phyloP scores from a whole-genome alignment of 2,329 filamentous ascomycete genomes.

The Colletotrichum viniferum region DNA sequence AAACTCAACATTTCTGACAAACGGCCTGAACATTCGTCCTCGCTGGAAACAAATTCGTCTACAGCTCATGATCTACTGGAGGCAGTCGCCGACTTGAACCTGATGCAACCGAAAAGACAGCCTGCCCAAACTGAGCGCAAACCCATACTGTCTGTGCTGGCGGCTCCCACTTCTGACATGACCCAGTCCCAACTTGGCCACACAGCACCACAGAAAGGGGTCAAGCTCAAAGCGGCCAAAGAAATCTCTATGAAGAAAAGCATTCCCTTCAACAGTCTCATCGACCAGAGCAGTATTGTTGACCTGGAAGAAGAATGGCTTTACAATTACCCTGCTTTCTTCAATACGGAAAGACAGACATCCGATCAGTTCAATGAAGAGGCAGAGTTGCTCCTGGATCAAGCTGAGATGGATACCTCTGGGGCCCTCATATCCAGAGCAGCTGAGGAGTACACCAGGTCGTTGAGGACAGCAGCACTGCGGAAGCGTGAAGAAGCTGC shows the following conservation, averaged over 20 bases:
- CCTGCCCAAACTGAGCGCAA: accelerated
- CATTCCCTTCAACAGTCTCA: background rate
- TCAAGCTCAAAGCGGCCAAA: background rate
- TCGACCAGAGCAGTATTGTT: background rate
- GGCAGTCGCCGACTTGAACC: accelerated
- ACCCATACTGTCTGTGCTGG: too few relatives aligned
- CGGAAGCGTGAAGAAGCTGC: too few relatives aligned
- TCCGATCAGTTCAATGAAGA: background rate
- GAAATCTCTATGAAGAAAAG: background rate
- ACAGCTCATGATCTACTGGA: background rate
- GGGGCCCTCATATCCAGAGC: background rate
- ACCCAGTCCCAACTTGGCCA: accelerated
- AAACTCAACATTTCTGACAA: background rate
- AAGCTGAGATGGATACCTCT: background rate
- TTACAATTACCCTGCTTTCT: background rate
- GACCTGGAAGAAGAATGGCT: background rate
- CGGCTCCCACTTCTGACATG: background rate
- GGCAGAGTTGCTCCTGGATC: accelerated
- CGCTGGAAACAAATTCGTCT: accelerated
- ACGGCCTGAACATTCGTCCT: accelerated
- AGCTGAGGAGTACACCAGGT: background rate
- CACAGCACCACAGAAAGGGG: accelerated
- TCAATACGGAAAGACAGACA: accelerated
- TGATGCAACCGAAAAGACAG: background rate
- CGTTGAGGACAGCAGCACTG: accelerated